A percentile compares a stretch with the other conserved stretches of the same genome.
Evolutionary conservation across 495 filamentous ascomycete species (phyloP).

Genomic region (Trichoderma virens): DNA sequence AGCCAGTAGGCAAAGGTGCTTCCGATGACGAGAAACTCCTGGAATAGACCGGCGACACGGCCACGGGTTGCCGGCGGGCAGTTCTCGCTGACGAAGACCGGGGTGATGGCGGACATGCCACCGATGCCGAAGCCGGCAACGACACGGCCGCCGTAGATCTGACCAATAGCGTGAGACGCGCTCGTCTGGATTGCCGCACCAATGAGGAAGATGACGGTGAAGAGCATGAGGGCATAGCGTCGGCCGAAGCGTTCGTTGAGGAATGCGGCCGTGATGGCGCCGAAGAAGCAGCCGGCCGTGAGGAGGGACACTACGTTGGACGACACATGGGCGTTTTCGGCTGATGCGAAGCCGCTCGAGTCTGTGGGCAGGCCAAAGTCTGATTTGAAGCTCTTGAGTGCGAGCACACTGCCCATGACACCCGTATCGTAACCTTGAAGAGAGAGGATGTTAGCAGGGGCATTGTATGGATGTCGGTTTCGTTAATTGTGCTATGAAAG

Average conservation of each 20-base stretch:
- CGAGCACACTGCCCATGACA: conserved; percentile 53
- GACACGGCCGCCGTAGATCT: conserved; percentile 57
- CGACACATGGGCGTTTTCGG: conserved; percentile 30
- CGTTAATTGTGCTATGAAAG: too few species aligned
- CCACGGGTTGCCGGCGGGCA: conserved; percentile 66
- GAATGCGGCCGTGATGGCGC: conserved; percentile 45
- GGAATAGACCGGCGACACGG: conserved; percentile 49
- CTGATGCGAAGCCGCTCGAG: conserved; percentile 18
- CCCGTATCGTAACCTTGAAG: conserved; percentile 56
- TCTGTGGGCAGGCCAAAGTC: conserved; percentile 23
- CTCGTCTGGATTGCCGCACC: conserved; percentile 33
- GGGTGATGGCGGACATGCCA: conserved; percentile 56
- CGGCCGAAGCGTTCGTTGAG: conserved; percentile 52
- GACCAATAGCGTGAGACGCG: conserved; percentile 27
- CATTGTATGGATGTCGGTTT: too few species aligned
- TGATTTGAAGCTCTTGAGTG: conserved; percentile 37
- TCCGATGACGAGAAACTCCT: conserved; percentile 53
- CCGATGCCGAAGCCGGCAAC: conserved; percentile 61
- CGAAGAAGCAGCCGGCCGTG: conserved; percentile 57
- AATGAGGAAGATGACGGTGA: conserved; percentile 29
- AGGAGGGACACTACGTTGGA: conserved; percentile 61
- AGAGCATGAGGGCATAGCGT: conserved; percentile 33
- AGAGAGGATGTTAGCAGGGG: conserved; percentile 39
- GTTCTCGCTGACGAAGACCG: conserved; percentile 54
- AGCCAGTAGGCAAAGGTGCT: conserved; percentile 52